Evolutionary conservation across 2,329 filamentous ascomycete genomes (phyloP).

Genomic region (Rachicladosporium sp.): DNA sequence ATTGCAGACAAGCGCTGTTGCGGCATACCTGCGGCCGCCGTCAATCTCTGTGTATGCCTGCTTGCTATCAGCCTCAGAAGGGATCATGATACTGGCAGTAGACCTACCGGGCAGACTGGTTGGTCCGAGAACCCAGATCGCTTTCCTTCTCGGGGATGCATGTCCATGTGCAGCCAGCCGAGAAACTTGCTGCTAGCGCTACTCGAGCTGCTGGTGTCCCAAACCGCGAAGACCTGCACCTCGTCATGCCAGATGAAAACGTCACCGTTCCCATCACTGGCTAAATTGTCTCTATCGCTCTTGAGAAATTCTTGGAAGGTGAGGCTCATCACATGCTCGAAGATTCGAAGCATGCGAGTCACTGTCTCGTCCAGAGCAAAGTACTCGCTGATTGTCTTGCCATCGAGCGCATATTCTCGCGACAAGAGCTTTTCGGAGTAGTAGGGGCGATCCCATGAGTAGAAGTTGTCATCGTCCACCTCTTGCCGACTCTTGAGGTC

Average conservation of each 20-base stretch:
- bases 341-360: conserved; percentile 42
- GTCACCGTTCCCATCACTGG: conserved; percentile 32
- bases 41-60: conserved; percentile 39
- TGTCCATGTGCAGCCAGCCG: conserved; percentile 47
- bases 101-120: conserved; percentile 46
- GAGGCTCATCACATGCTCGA: conserved; percentile 43
- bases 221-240: conserved; percentile 43
- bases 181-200: conserved; percentile 34
- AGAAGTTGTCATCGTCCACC: conserved; percentile 31
- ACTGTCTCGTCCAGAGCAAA: conserved; percentile 40
- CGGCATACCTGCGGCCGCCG: conserved; percentile 39
- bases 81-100: conserved; percentile 43
- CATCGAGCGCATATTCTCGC: conserved; percentile 36
- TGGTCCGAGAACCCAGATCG: conserved; percentile 27
- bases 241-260: conserved; percentile 45
- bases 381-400: conserved; percentile 38
- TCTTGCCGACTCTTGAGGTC: conserved; percentile 29
- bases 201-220: conserved; percentile 35
- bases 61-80: neutral
- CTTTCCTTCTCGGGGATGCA: conserved; percentile 44
- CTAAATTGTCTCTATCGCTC: conserved; percentile 32
- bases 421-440: conserved; percentile 40
- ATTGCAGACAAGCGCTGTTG: conserved; percentile 45
- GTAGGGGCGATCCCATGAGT: conserved; percentile 40
- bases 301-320: conserved; percentile 37